Base-by-base conservation (phyloP, 2,329 filamentous ascomycete species). In the Aspergillus nomiae region DNA sequence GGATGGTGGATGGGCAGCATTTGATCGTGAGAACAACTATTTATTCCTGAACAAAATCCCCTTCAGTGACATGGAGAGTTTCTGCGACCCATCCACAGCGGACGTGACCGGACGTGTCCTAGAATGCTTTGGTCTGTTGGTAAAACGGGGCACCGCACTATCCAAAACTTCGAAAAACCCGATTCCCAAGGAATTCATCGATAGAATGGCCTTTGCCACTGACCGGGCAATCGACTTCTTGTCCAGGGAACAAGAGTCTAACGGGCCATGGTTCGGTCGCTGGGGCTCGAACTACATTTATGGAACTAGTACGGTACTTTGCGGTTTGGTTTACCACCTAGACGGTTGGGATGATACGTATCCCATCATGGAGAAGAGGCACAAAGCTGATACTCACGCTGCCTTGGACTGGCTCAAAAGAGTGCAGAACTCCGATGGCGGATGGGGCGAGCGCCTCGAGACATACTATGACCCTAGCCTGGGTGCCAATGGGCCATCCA, bases 1-100 rank as follows among this genome's bases (percentile, higher is more conserved):
- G 4, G 76, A 77, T 56, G 76, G 76, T 34, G 76, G 77, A 1
- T 79, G 74, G 75, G 75, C 60, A 2, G 74, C 73, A 2, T 78
- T 79, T 48, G 77, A 78, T 54, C 34, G 59, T 8, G 67, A 75
- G 9, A 78, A 78, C 56, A 64, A 78, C 62, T 66, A 70, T 21
- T 60, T 71, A 2, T 78, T 68, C 38, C 65, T 78, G 16, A 75
- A 79, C 56, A 71, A 71, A 38, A 73, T 77, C 43, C 76, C 76
- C 2, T 79, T 80, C 59, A 72, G 69, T 36, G 75, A 80, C 59
- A 76, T 76, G 69, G 62, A 74, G 16, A 66, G 64, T 19, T 65
- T 80, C 8, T 77, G 71, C 45, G 77, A 80, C 55, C 72, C 74
- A 1, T 72, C 68, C 6, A 70, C 66, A 1, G 63, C 74, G 0